Percentiles rank a stretch among this genome's conserved stretches.
These are phyloP conservation scores for Neurospora crassa DNA, from an alignment of 2,329 filamentous ascomycete species.

Conservation along the genomic window DNA sequence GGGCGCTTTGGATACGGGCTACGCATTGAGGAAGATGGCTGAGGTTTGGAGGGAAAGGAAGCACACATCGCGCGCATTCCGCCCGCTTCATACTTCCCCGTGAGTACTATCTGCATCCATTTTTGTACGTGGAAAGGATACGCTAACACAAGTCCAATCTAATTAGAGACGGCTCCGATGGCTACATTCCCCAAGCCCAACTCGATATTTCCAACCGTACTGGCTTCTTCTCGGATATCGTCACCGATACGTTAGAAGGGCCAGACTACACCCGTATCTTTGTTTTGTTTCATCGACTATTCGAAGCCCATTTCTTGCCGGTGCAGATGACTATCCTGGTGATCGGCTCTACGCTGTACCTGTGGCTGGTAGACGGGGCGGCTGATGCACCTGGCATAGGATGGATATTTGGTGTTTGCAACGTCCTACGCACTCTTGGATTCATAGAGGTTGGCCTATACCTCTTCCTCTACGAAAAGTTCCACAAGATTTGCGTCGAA, in stretches of 20 bases:
- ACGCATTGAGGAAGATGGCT: slow-evolving; percentile 47
- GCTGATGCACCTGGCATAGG: slow-evolving; percentile 42
- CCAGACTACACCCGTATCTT: slow-evolving; percentile 47
- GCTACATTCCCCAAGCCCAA: slow-evolving; percentile 37
- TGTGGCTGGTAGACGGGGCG: slow-evolving; percentile 40
- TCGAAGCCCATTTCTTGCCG: slow-evolving; percentile 64
- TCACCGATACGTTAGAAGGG: slow-evolving; percentile 38
- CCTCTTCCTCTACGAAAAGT: slow-evolving; percentile 58
- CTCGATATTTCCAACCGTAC: slow-evolving; percentile 33
- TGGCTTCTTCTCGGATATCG: slow-evolving; percentile 46
- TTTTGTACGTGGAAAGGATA: background rate
- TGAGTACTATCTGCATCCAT: slow-evolving; percentile 16
- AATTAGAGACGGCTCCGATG: slow-evolving; percentile 33
- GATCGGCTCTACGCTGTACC: slow-evolving; percentile 51
- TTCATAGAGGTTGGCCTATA: slow-evolving; percentile 55
- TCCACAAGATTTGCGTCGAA: slow-evolving; percentile 52
- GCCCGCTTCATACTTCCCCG: slow-evolving; percentile 43
- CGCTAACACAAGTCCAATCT: slow-evolving; percentile 15
- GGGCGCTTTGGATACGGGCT: slow-evolving; percentile 62
- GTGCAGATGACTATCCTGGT: slow-evolving; percentile 58
- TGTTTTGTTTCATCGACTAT: slow-evolving; percentile 56
- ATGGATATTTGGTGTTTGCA: slow-evolving; percentile 53
- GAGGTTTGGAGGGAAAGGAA: slow-evolving; percentile 49
- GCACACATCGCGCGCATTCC: slow-evolving; percentile 43
- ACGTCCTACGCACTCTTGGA: slow-evolving; percentile 47